Evolutionary conservation across 2,329 filamentous ascomycete species (phyloP).

Genomic region (Tolypocladium inflatum): DNA sequence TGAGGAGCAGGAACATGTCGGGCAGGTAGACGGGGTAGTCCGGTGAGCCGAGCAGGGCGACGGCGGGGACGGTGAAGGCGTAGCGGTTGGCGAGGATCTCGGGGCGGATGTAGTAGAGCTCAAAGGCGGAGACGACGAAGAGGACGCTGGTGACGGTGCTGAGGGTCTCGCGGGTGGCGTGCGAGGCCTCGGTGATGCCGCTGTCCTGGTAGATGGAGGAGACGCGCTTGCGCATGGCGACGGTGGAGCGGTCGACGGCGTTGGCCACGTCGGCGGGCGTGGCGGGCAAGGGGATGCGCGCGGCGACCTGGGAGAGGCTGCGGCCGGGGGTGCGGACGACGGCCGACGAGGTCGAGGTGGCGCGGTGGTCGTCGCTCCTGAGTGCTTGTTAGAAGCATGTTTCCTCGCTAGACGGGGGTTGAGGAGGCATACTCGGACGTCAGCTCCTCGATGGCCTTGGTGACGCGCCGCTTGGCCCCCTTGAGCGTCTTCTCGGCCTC

Average conservation of each 20-base stretch:
- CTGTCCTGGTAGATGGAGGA: conserved; percentile 54
- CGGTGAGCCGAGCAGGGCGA: conserved; percentile 43
- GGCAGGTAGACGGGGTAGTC: conserved; percentile 60
- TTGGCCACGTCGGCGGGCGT: conserved; percentile 71
- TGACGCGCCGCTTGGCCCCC: conserved; percentile 33
- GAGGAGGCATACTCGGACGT: conserved; percentile 27
- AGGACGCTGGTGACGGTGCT: conserved; percentile 68
- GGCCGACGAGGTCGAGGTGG: conserved; percentile 31
- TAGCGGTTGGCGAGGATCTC: conserved; percentile 64
- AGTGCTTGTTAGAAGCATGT: conserved; percentile 1
- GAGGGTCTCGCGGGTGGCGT: conserved; percentile 57
- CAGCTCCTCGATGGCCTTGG: conserved; percentile 36
- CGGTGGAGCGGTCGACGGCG: conserved; percentile 62
- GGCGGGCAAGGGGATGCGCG: conserved; percentile 64
- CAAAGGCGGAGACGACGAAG: conserved; percentile 56
- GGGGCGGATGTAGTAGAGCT: conserved; percentile 59
- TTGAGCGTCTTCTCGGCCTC: conserved; percentile 30
- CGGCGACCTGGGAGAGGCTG: conserved; percentile 40
- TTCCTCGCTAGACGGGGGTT: neutral
- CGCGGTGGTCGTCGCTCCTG: conserved; percentile 21
- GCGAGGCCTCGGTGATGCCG: conserved; percentile 55
- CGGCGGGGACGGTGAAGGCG: conserved; percentile 61
- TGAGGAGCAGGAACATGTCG: conserved; percentile 71
- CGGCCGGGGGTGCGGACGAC: conserved; percentile 40
- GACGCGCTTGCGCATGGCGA: conserved; percentile 57